Evolutionary conservation across 2,329 filamentous ascomycete genomes (phyloP).

Genomic region (Cladosporium sphaerospermum): DNA sequence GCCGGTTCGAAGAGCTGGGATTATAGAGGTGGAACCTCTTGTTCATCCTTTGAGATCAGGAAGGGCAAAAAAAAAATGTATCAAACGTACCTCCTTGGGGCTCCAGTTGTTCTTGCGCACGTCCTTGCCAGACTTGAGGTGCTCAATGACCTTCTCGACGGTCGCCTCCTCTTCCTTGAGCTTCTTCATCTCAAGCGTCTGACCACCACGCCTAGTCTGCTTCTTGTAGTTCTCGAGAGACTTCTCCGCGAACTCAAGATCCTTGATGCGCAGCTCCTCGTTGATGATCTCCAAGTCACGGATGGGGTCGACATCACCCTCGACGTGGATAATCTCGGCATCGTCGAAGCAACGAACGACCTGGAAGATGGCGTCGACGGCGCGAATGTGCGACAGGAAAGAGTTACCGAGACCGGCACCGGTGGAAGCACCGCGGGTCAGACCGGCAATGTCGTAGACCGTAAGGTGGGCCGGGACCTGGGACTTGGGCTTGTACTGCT

Average conservation of each 20-base stretch:
- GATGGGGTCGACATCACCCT: constrained; percentile 93
- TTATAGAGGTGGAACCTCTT: constrained; percentile 95
- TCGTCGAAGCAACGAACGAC: constrained; percentile 64
- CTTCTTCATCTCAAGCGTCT: constrained; percentile 97
- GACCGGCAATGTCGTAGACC: constrained; percentile 95
- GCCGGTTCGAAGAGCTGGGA: constrained; percentile 95
- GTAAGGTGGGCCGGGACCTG: constrained; percentile 95
- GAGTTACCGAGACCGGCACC: constrained; percentile 96
- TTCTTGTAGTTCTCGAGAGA: constrained; percentile 85
- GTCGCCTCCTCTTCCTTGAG: constrained; percentile 88
- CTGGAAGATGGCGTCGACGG: constrained; percentile 43
- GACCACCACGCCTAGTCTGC: constrained; percentile 88
- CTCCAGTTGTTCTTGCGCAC: constrained; percentile 84
- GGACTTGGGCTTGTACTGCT: constrained; percentile 98
- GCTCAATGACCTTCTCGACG: constrained; percentile 80
- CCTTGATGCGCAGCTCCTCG: constrained; percentile 93
- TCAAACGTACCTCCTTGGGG: constrained; percentile 81
- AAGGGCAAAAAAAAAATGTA: constrained; percentile 22
- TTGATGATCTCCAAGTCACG: constrained; percentile 95
- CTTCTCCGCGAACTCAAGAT: constrained; percentile 98
- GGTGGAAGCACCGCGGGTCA: constrained; percentile 91
- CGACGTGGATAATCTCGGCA: constrained; percentile 98
- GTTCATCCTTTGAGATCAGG: constrained; percentile 84
- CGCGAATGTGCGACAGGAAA: constrained; percentile 97
- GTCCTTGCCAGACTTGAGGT: constrained; percentile 83